A percentile compares a stretch with the other conserved stretches of the same genome.
These are phyloP conservation scores for Cryomyces antarcticus DNA, from an alignment of 495 filamentous ascomycete species.

Conservation along the genomic window DNA sequence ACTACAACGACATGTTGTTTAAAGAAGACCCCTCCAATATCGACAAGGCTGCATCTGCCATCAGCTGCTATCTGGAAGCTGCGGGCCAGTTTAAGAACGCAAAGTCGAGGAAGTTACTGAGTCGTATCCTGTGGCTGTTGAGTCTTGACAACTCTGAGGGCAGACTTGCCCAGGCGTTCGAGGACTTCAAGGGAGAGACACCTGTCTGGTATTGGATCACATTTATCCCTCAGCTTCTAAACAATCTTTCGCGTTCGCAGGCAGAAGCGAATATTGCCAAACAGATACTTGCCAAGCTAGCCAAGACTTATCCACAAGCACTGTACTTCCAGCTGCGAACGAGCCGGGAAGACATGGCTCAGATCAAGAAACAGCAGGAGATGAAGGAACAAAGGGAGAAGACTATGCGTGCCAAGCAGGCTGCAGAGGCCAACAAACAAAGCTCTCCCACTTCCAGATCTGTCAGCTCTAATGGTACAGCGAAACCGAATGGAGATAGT, in stretches of 20 bases:
- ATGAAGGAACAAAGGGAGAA: slow-evolving; percentile 49
- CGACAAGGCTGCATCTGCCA: slow-evolving; percentile 63
- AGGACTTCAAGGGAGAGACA: slow-evolving; percentile 86
- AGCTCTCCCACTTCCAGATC: slow-evolving; percentile 18
- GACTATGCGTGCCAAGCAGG: slow-evolving; percentile 24
- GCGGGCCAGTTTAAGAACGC: slow-evolving; percentile 89
- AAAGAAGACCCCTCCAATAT: slow-evolving; percentile 69
- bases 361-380: slow-evolving; percentile 76
- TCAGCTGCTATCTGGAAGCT: slow-evolving; percentile 92
- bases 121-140: slow-evolving; percentile 86
- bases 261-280: slow-evolving; percentile 77
- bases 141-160: slow-evolving; percentile 80
- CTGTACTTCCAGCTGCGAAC: slow-evolving; percentile 88
- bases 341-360: slow-evolving; percentile 80
- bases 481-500: slow-evolving; percentile 30
- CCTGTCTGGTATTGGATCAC: slow-evolving; percentile 99
- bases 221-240: slow-evolving; percentile 88
- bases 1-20: slow-evolving; percentile 90
- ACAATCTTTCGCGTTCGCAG: slow-evolving; percentile 47
- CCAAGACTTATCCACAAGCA: slow-evolving; percentile 80
- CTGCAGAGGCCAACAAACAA: slow-evolving; percentile 24
- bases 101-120: slow-evolving; percentile 89
- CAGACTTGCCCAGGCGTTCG: slow-evolving; percentile 59
- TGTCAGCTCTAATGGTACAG: slow-evolving; percentile 18
- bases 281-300: slow-evolving; percentile 71